Conservation (phyloP, 2,329 filamentous ascomycete genomes). For the Teratosphaeria nubilosa region DNA sequence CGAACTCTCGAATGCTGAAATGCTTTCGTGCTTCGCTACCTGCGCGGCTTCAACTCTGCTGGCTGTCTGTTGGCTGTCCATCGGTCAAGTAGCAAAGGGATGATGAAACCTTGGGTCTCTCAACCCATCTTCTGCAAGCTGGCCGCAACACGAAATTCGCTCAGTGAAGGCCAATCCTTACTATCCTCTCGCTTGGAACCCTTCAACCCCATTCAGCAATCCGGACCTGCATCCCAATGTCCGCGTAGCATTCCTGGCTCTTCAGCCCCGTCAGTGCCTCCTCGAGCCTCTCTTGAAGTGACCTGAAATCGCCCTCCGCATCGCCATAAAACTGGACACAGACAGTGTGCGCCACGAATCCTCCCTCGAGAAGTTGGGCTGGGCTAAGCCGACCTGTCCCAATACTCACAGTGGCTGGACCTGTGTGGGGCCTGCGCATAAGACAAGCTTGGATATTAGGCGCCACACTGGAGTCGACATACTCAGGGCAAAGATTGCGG, state of each 20-base stretch:
- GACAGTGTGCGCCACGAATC: not conserved
- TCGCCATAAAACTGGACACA: not conserved
- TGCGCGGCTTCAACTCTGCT: too few species aligned
- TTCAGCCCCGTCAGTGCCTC: not conserved
- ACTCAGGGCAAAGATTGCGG: not conserved
- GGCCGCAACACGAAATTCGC: too few species aligned
- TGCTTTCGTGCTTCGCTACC: too few species aligned
- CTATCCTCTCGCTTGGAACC: not conserved
- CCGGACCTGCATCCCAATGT: not conserved
- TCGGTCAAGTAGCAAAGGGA: too few species aligned
- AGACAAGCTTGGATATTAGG: not conserved
- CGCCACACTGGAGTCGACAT: not conserved
- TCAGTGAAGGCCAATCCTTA: too few species aligned
- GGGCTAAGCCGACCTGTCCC: not conserved
- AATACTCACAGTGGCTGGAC: not conserved
- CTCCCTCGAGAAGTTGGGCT: not conserved
- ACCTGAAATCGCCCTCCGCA: not conserved
- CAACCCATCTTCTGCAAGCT: too few species aligned
- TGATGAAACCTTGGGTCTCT: too few species aligned
- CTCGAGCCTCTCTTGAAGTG: not conserved
- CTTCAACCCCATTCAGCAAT: not conserved
- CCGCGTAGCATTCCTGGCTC: not conserved
- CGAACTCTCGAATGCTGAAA: too few species aligned
- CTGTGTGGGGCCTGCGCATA: not conserved
- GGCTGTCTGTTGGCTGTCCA: too few species aligned